Percentiles rank a stretch among this genome's conserved stretches.
Evolutionary conservation across 2,329 filamentous ascomycete species (phyloP).

Genomic region (Ambrosiella xylebori): DNA sequence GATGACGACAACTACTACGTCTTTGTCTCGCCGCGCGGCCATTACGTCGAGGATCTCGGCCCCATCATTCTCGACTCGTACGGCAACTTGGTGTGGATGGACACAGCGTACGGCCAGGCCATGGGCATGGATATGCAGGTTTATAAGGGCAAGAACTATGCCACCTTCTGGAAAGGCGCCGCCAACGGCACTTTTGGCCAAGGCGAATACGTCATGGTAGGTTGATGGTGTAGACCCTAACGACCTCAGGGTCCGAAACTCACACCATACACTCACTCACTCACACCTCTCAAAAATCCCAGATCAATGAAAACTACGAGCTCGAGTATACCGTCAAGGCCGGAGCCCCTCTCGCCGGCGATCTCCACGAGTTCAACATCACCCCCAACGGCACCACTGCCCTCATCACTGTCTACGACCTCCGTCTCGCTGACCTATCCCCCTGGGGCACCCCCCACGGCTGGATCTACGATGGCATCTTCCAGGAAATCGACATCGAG

Average conservation of each 20-base stretch:
- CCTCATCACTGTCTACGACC: conserved; percentile 24
- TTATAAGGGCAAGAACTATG: conserved; percentile 11
- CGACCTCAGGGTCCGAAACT: too few species aligned
- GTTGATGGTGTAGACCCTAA: conserved; percentile 1
- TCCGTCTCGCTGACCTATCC: conserved; percentile 16
- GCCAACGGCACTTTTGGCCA: conserved; percentile 29
- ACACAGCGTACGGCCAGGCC: conserved; percentile 18
- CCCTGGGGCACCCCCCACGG: conserved; percentile 15
- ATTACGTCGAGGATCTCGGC: conserved; percentile 21
- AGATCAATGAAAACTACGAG: conserved; percentile 20
- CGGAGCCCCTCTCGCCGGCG: conserved; percentile 16
- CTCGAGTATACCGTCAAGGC: conserved; percentile 17
- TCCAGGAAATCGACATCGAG: conserved; percentile 32
- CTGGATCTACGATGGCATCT: conserved; percentile 21
- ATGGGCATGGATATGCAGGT: conserved; percentile 18
- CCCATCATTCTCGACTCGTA: conserved; percentile 27
- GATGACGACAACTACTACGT: conserved; percentile 19
- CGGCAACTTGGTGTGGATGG: conserved; percentile 30
- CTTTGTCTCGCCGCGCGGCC: conserved; percentile 23
- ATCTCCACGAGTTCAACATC: conserved; percentile 25
- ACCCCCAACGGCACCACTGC: conserved; percentile 23
- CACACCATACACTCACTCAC: background rate
- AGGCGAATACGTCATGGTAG: conserved; percentile 29
- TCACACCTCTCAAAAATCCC: background rate
- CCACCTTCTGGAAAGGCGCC: conserved; percentile 23